Conservation (phyloP, 768 basidiomycete species). For the Lactarius indigo region DNA sequence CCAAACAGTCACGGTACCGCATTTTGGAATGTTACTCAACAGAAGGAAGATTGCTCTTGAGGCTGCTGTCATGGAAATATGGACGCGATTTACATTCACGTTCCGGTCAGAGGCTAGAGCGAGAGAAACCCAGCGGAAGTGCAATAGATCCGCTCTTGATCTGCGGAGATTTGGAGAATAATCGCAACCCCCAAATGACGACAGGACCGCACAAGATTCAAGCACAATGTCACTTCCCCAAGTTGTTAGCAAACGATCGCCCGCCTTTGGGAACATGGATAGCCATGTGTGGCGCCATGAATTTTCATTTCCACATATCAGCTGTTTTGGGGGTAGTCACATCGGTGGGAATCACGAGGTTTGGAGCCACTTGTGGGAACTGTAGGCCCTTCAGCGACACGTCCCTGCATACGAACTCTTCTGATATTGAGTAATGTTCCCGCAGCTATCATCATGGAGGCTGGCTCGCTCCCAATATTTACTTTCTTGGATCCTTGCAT, state of each 20-base stretch:
- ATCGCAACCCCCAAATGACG: constrained; percentile 81
- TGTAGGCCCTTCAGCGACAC: constrained; percentile 48
- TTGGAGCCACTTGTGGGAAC: constrained; percentile 93
- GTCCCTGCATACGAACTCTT: constrained; percentile 12
- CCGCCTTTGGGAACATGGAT: neutral
- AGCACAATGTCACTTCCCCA: constrained; percentile 74
- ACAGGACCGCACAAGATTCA: constrained; percentile 89
- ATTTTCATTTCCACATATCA: constrained; percentile 59
- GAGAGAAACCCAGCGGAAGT: constrained; percentile 40
- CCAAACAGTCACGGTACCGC: neutral
- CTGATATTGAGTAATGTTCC: constrained; percentile 9
- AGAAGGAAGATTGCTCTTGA: constrained; percentile 37
- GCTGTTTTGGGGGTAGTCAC: constrained; percentile 80
- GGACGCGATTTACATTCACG: constrained; percentile 75
- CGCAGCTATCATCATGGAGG: constrained; percentile 82
- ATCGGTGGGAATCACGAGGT: constrained; percentile 99
- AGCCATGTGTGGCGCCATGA: neutral
- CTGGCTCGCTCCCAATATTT: constrained; percentile 95
- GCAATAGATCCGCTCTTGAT: constrained; percentile 73
- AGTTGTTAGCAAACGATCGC: constrained; percentile 40
- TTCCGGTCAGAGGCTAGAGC: constrained; percentile 62
- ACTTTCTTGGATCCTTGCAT: constrained; percentile 90
- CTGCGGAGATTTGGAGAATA: constrained; percentile 92
- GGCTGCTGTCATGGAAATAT: constrained; percentile 95
- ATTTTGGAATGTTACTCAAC: neutral